Evolutionary conservation across 2,329 filamentous ascomycete species (phyloP), one percentile per base, ranked within the genome.

Genomic region (Phoma sp.): DNA sequence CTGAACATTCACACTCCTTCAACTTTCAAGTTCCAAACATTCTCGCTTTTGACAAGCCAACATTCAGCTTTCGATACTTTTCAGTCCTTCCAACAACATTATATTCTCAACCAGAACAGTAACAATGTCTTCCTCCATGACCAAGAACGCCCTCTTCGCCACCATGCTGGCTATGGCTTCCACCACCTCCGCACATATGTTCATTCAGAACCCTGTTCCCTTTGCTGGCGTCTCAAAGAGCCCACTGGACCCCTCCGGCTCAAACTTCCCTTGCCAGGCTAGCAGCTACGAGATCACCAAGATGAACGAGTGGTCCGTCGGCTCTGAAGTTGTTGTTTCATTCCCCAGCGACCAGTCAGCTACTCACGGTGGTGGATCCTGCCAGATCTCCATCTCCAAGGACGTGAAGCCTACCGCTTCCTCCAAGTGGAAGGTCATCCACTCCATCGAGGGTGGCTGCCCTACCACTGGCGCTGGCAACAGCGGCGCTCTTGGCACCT

Each of bases 321-420:
- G 90, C 11, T 83, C 84, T 2, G 65, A 73, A 0, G 83, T 88
- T 59, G 72, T 78, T 0, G 81, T 97, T 2, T 74, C 77, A 1
- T 92, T 97, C 74, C 51, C 51, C 3, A 1, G 2, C 3, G 52
- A 25, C 7, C 95, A 93, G 3, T 80, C 80, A 30, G 92, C 93
- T 1, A 84, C 87, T 0, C 95, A 99, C 65, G 92, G 91, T 10
- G 95, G 95, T 40, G 95, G 95, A 1, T 95, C 91, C 1, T 98
- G 93, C 76, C 93, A 98, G 69, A 74, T 98, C 32, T 87, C 88
- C 10, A 79, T 98, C 64, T 92, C 92, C 0, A 89, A 87, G 7
- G 93, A 96, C 67, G 78, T 83, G 25, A 73, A 83, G 14, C 92
- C 93, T 0, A 88, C 83, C 30, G 83, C 83, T 56, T 71, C 82